Evolutionary conservation across 164 flowering plant genomes (phyloP), one percentile per base, ranked within the genome.

Genomic region (Vitis rupestris): DNA sequence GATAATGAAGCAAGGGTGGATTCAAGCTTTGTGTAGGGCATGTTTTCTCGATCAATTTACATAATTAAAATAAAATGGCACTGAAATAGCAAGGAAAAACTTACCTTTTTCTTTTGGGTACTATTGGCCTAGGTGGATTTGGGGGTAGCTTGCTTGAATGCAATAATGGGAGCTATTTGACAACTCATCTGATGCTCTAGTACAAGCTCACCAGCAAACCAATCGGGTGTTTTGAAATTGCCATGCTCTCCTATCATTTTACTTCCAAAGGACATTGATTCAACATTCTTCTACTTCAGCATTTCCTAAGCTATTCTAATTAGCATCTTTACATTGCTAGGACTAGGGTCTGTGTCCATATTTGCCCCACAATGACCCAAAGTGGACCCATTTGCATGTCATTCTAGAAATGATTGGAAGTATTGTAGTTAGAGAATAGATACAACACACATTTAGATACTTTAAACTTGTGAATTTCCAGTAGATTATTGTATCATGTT

Each of bases 81-180:
- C 0, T 59, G 53, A 50, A 55, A 30, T 29, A 27, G 44, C 58
- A 64, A 19, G 14, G 30, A 11, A 48, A 23, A 61, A 57, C 59
- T 64, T 67, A 71, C 70, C 68, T 58, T 67, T 63, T 4, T 16
- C 50, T 50, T 30, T 17, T 13, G 56, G 29, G 17, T 52, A 9
- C 58, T 61, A 47, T 9, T 52, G 65, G 30, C 31, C 67, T 76
- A 78, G 70, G 66, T 61, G 44, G 78, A 16, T 57, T 78, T 87
- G 10, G 83, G 76, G 31, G 84, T 61, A 53, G 88, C 87, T 82
- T 90, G 99, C 81, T 95, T 95, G 88, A 95, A 88, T 51, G 91
- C 97, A 74, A 95, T 97, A 71, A 98, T 95, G 80, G 98, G 99
- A 78, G 97, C 93, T 63, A 93, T 89, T 72, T 98, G 78, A 84